Evolutionary conservation across 2,329 filamentous ascomycete species (phyloP), one percentile per base, ranked within the genome.

Genomic region (Mariannaea elegans): DNA sequence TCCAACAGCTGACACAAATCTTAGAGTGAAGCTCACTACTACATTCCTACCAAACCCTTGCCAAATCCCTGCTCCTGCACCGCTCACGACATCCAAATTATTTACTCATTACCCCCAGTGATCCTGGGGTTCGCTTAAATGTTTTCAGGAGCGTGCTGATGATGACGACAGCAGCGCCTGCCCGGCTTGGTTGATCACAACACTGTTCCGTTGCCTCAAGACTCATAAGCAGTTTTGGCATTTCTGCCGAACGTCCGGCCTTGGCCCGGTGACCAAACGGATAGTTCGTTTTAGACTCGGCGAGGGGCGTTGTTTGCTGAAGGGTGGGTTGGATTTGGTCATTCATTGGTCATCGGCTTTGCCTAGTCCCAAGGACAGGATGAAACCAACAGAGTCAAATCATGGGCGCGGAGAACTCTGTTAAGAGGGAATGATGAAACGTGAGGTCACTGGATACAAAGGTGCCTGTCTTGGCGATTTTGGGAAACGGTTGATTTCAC

Each of bases 381-480:
- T 21, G 21, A 53, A 29, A 41, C 16, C 14, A 38, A 16, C 36
- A 49, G 27, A 48, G 56, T 52, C 34, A 42, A 56, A 61, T 55
- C 49, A 61, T 44, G 53, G 46, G 23, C 46, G 39, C 36, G 48
- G 45, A 50, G 34, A 29, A 38, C 23, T 45, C 14, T 42, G 27
- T 47, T 50, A 41, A 29, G 12, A 19, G 48, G 44, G 56, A 60
- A 58, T 54, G 49, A 65, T 70, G 66, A 70, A 70, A 66, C 67
- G 60, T 29, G 60, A 61, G 48, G 56, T 58, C 52, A 44, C 14
- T 21, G 16, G 24, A 23, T 42, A 53, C 39, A 56, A 62, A 44
- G 61, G 50, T 55, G 65, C 53, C 46, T 65, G 67, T 44, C 63
- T 65, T 68, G 57, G 59, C 65, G 50, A 48, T 51, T 64, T 61